These are phyloP conservation scores for Tolypocladium endophyticum DNA, from an alignment of 2,329 filamentous ascomycete genomes.

Conservation along the genomic window DNA sequence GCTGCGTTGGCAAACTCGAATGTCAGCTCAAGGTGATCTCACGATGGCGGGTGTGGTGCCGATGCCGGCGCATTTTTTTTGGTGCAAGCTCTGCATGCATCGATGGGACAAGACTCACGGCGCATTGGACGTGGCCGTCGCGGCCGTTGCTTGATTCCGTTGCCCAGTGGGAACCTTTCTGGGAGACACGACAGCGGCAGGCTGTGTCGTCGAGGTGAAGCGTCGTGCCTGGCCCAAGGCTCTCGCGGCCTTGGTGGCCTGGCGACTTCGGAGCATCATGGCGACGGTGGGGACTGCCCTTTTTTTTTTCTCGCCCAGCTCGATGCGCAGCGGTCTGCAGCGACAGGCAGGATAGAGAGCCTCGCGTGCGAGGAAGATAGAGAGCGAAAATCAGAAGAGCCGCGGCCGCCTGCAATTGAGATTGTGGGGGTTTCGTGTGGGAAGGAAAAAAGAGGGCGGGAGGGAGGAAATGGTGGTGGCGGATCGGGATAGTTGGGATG, in stretches of 20 bases:
- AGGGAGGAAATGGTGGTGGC: neutral
- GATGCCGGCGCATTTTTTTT: constrained; percentile 5
- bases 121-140: constrained; percentile 31
- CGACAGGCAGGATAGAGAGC: neutral
- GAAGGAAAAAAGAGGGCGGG: neutral
- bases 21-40: neutral
- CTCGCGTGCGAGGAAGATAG: neutral
- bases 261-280: constrained; percentile 39
- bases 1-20: neutral
- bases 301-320: neutral
- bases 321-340: neutral
- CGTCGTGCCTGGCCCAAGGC: constrained; percentile 28
- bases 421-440: neutral
- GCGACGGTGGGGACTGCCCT: constrained; percentile 2
- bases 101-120: constrained; percentile 33
- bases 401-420: neutral
- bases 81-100: neutral
- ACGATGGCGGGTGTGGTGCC: neutral
- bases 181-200: constrained; percentile 21
- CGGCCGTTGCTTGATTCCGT: constrained; percentile 39
- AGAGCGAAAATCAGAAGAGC: neutral
- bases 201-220: constrained; percentile 29
- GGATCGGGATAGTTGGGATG: neutral
- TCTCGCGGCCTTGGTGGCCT: constrained; percentile 35
- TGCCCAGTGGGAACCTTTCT: constrained; percentile 30